Conservation (phyloP, 2,329 filamentous ascomycete genomes). For the Paracoccidioides brasiliensis region DNA sequence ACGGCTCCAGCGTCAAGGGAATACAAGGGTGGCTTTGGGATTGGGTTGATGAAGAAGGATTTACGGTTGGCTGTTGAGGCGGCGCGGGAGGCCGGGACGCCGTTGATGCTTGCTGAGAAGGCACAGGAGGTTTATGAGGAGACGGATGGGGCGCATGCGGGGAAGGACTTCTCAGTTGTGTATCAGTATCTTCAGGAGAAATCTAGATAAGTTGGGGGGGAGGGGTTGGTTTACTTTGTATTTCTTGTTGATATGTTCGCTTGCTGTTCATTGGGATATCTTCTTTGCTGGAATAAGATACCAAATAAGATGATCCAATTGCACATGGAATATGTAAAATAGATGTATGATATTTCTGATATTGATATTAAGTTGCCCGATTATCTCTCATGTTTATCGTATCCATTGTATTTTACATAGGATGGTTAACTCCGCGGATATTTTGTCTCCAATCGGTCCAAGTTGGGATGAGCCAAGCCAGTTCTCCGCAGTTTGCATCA, state of each 20-base stretch:
- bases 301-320: not conserved
- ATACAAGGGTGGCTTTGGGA: constrained; percentile 65
- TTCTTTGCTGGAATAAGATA: constrained; percentile 1
- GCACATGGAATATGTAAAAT: not conserved
- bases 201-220: constrained; percentile 9
- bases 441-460: not conserved
- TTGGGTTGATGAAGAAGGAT: constrained; percentile 71
- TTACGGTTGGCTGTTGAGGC: constrained; percentile 59
- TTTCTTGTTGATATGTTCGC: not conserved
- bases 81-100: constrained; percentile 53
- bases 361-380: too few relatives aligned
- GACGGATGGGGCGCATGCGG: constrained; percentile 50
- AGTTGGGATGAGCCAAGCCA: not conserved
- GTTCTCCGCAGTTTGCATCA: not conserved
- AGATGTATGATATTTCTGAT: too few relatives aligned
- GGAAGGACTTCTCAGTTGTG: constrained; percentile 69
- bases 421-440: too few relatives aligned
- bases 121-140: constrained; percentile 56
- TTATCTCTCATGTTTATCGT: too few relatives aligned
- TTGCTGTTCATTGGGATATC: not conserved
- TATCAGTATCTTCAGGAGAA: constrained; percentile 51
- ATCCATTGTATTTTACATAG: too few relatives aligned
- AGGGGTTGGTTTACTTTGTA: not conserved
- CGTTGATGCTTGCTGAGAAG: constrained; percentile 49
- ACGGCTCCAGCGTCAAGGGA: constrained; percentile 61